phyloP scores from a whole-genome alignment of 148 eudicot genomes.

The Chenopodium formosanum region DNA sequence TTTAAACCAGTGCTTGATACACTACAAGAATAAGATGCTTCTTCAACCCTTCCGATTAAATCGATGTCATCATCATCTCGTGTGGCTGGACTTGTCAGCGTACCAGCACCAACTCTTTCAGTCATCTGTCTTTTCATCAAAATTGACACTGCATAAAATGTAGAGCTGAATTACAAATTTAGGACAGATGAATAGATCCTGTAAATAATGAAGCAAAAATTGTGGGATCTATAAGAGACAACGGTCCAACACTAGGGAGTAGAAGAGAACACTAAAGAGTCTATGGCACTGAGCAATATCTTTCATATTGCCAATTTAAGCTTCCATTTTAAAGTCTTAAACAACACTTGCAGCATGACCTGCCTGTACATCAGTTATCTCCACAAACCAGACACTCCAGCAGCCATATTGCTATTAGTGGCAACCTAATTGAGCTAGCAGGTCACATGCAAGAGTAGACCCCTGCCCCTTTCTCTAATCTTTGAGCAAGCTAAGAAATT shows the following conservation, averaged over 20 bases:
- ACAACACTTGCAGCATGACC: too few species aligned
- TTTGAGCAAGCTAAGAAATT: too few species aligned
- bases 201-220: not conserved
- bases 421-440: too few species aligned
- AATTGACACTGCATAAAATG: constrained; percentile 62
- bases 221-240: not conserved
- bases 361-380: too few species aligned
- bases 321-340: too few species aligned
- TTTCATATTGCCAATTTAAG: not conserved
- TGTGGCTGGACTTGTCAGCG: constrained; percentile 31
- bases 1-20: constrained; percentile 22
- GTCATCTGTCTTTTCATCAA: constrained; percentile 57
- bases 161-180: constrained; percentile 7
- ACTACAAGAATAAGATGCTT: constrained; percentile 25
- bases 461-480: too few species aligned
- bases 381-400: too few species aligned
- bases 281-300: not conserved
- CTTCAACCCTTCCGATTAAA: constrained; percentile 18
- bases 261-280: not conserved
- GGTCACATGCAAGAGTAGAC: too few species aligned
- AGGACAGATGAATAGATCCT: not conserved
- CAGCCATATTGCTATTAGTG: too few species aligned
- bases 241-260: not conserved
- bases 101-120: constrained; percentile 35
- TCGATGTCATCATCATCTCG: constrained; percentile 29